Evolutionary conservation across 2,329 filamentous ascomycete genomes (phyloP).

Genomic region (Ophiostoma perfectum): DNA sequence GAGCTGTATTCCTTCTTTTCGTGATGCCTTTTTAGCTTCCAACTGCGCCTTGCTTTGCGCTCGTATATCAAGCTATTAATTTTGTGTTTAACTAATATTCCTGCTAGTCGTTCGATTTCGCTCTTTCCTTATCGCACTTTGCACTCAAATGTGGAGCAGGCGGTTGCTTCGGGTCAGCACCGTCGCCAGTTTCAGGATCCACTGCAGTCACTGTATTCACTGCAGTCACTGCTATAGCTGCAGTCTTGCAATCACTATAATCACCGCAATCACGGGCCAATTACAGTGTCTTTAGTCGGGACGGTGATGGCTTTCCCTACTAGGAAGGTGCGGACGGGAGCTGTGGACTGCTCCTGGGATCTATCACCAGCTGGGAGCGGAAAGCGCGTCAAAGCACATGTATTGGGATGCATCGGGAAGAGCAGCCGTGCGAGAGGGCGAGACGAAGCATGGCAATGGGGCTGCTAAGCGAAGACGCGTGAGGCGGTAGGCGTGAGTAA

Average conservation of each 20-base stretch:
- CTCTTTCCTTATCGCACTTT: background rate
- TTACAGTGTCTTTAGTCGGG: background rate
- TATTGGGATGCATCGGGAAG: too few species aligned
- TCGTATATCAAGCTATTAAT: background rate
- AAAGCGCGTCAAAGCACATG: background rate
- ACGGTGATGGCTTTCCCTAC: background rate
- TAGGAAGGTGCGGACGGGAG: conserved; percentile 10
- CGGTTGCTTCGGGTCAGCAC: background rate
- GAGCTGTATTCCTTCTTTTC: background rate
- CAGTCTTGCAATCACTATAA: too few species aligned
- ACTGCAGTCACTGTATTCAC: background rate
- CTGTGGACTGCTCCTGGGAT: background rate
- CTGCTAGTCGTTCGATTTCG: background rate
- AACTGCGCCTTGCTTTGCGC: background rate
- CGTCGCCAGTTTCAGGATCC: background rate
- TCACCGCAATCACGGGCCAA: too few species aligned
- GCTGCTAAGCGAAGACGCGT: background rate
- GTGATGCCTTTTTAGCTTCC: background rate
- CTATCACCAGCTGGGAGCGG: background rate
- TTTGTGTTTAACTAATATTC: background rate
- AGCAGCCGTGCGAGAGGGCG: too few species aligned
- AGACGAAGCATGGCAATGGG: too few species aligned
- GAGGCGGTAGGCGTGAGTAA: background rate
- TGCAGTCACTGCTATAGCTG: background rate
- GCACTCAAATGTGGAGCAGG: background rate